Base-by-base conservation (phyloP, 768 basidiomycete species). In the Amanita exitialis region DNA sequence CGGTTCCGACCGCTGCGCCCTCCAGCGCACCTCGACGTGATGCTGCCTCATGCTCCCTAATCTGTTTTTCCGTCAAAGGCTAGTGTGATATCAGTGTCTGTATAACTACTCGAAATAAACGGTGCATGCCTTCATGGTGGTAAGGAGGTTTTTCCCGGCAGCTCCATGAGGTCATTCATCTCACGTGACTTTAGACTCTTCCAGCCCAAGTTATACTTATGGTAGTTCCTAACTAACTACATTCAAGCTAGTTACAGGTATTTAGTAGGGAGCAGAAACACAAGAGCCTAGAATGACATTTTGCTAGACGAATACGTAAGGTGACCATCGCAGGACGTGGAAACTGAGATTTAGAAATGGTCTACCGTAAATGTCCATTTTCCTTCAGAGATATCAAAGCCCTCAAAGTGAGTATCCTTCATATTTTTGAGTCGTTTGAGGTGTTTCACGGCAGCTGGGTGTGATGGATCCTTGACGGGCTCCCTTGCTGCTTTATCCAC, bases 341-440 rank as follows among this genome's bases (percentile, higher is more conserved):
- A n/a, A 32, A 8, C n/a, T 23, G 3, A 3, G 28, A 35, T 38
- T 76, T 67, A 90, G 73, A 97, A 99, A 70, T 95, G 91, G 62
- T 92, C 83, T 55, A 98, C 96, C 27, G 75, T 81, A 69, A 99
- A 98, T 45, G 82, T 86, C 95, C 95, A 97, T 66, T 78, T 83
- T 47, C 96, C 96, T 59, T 82, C 80, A 58, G 72, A 72, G 49
- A 81, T 74, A 52, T 92, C 85, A 64, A 88, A 98, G 60, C 68
- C 69, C 62, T 88, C 82, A 59, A 93, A 97, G 44, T 77, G 77
- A 36, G 94, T 97, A 49, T 86, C 83, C 63, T 83, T 83, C 78
- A 94, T 91, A 48, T 73, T 76, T 72, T 82, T 83, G 64, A 97
- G 69, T 56, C 86, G 78, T 67, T 88, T 90, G 60, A 93, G 56